Evolutionary conservation across 768 basidiomycete genomes (phyloP).

Genomic region (Lactifluus volemus): DNA sequence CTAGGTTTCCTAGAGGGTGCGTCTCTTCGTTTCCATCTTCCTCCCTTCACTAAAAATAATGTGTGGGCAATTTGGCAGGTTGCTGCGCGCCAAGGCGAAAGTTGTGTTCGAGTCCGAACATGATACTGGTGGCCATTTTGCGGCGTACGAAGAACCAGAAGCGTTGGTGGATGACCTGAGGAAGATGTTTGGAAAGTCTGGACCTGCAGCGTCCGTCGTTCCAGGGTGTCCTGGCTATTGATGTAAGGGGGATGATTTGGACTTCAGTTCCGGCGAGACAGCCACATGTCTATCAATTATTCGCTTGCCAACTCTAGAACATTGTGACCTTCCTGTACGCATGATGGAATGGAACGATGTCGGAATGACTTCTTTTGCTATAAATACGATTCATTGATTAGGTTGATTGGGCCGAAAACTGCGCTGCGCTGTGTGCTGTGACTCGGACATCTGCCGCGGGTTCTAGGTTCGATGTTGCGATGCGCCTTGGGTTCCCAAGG

Average conservation of each 20-base stretch:
- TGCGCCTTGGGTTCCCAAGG: no score
- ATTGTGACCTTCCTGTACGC: no score
- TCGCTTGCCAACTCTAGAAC: no score
- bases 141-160: background rate
- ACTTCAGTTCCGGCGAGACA: background rate
- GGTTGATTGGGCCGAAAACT: no score
- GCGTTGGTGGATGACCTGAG: background rate
- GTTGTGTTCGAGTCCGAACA: background rate
- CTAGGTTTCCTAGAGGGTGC: background rate
- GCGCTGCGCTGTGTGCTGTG: no score
- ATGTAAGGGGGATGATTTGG: background rate
- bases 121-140: background rate
- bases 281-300: no score
- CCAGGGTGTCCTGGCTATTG: conserved; percentile 24
- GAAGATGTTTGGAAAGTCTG: conserved; percentile 1
- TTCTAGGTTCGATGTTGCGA: no score
- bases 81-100: background rate
- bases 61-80: background rate
- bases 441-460: no score
- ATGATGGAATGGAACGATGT: no score
- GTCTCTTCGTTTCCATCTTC: background rate
- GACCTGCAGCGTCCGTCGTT: background rate
- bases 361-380: background rate
- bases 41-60: background rate
- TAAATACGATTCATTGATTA: no score